Evolutionary conservation across 345 rosid species (phyloP).

Genomic region (Anastatica hierochuntica): DNA sequence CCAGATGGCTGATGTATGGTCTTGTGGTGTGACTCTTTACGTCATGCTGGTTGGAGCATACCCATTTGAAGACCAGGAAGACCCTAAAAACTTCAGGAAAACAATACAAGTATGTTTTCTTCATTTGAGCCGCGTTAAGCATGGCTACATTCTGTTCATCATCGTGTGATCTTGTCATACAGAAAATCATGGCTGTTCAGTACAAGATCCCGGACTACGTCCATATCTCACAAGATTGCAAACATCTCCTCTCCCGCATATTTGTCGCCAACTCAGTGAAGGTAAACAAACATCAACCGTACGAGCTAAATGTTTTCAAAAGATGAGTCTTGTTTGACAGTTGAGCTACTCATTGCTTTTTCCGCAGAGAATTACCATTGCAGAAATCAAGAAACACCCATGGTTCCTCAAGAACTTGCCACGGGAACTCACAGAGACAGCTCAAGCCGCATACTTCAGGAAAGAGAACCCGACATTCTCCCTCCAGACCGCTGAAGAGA

Average conservation of each 20-base stretch:
- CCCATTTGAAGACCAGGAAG: slow-evolving; percentile 79
- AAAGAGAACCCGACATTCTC: slow-evolving; percentile 56
- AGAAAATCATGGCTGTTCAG: slow-evolving; percentile 55
- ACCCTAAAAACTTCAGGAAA: slow-evolving; percentile 73
- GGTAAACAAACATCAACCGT: slow-evolving; percentile 32
- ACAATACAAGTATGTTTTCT: slow-evolving; percentile 19
- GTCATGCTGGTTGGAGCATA: slow-evolving; percentile 93
- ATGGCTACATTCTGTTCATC: background rate
- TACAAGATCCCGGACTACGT: slow-evolving; percentile 84
- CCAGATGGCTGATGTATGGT: background rate
- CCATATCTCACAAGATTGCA: slow-evolving; percentile 75
- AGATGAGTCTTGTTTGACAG: background rate
- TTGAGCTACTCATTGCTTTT: background rate
- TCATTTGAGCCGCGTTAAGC: background rate
- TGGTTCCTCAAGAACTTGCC: slow-evolving; percentile 85
- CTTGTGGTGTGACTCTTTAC: slow-evolving; percentile 72
- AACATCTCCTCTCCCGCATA: slow-evolving; percentile 56
- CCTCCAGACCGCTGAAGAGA: slow-evolving; percentile 55
- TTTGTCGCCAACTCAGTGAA: slow-evolving; percentile 58
- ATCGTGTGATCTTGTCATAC: background rate
- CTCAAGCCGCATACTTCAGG: slow-evolving; percentile 47
- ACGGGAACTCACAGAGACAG: slow-evolving; percentile 54
- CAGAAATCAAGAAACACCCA: slow-evolving; percentile 64
- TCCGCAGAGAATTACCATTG: slow-evolving; percentile 59
- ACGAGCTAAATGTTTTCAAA: background rate